phyloP scores from a whole-genome alignment of 768 basidiomycete genomes.

The Lentinula raphanica region DNA sequence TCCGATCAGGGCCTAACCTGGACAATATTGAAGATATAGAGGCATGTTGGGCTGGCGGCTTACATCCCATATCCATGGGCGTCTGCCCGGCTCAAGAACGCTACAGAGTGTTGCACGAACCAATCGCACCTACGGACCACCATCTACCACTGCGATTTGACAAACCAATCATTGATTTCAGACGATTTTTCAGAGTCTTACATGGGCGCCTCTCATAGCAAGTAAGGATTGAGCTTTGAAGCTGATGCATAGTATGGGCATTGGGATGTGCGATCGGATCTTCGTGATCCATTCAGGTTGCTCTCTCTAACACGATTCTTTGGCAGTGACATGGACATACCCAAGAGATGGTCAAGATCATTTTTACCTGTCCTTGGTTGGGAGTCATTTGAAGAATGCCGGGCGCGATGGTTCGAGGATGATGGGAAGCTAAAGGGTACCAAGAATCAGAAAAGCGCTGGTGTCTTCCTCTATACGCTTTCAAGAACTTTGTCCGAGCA shows the following conservation, averaged over 20 bases:
- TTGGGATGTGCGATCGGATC: conserved; percentile 9
- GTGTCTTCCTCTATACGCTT: not conserved
- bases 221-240: conserved; percentile 7
- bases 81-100: conserved; percentile 35
- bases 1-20: too few species aligned
- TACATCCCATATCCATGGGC: conserved; percentile 32
- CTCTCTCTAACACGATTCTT: conserved; percentile 34
- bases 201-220: conserved; percentile 8
- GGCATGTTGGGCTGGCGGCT: conserved; percentile 29
- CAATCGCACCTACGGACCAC: conserved; percentile 18
- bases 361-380: conserved; percentile 40
- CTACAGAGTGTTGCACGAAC: conserved; percentile 43
- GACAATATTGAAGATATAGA: conserved; percentile 29
- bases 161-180: conserved; percentile 14
- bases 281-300: conserved; percentile 8
- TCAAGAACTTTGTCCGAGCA: conserved; percentile 22
- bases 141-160: conserved; percentile 22
- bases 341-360: conserved; percentile 29
- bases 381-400: conserved; percentile 25
- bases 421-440: conserved; percentile 21
- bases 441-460: too few species aligned
- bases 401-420: conserved; percentile 31
- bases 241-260: conserved; percentile 10
- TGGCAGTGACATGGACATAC: conserved; percentile 21
- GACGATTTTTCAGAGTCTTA: conserved; percentile 25